Percentiles rank a stretch among this genome's conserved stretches.
phyloP scores from a whole-genome alignment of 352 stramenopile genomes.

The Phytophthora kernoviae region DNA sequence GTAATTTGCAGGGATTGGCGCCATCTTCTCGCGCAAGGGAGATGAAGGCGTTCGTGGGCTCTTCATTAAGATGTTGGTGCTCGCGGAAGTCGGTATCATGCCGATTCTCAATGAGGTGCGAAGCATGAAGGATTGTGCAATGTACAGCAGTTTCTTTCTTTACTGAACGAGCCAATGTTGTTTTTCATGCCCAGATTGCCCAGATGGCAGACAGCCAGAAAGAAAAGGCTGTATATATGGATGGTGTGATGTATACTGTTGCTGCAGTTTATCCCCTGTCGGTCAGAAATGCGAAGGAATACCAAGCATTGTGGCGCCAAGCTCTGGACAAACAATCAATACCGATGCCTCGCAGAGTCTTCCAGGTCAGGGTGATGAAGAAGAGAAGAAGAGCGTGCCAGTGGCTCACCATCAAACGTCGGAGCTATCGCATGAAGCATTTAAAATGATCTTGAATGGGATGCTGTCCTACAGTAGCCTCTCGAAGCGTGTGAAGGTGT shows the following conservation, averaged over 20 bases:
- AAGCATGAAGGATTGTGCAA: background rate
- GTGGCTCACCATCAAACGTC: background rate
- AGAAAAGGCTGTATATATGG: constrained; percentile 48
- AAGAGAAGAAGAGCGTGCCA: constrained; percentile 4
- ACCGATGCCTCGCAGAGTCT: background rate
- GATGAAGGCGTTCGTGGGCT: constrained; percentile 43
- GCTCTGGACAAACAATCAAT: constrained; percentile 28
- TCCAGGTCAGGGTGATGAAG: background rate
- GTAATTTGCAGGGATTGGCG: constrained; percentile 35
- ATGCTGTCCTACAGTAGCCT: constrained; percentile 58
- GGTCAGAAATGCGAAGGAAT: constrained; percentile 56
- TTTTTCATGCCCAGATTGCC: constrained; percentile 33
- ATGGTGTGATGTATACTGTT: constrained; percentile 62
- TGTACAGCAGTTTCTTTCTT: too few species aligned
- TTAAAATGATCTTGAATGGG: constrained; percentile 46
- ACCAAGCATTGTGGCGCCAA: constrained; percentile 51
- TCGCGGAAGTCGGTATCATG: constrained; percentile 55
- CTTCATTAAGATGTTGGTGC: constrained; percentile 54
- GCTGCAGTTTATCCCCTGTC: constrained; percentile 47
- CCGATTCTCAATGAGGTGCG: constrained; percentile 57
- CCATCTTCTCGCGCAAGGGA: constrained; percentile 61
- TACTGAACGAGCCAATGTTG: background rate
- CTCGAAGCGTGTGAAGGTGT: constrained; percentile 61
- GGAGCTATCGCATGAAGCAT: constrained; percentile 35
- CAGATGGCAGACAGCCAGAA: constrained; percentile 35